These are phyloP conservation scores for Phytophthora constricta DNA, from an alignment of 352 stramenopile genomes.

Conservation along the genomic window DNA sequence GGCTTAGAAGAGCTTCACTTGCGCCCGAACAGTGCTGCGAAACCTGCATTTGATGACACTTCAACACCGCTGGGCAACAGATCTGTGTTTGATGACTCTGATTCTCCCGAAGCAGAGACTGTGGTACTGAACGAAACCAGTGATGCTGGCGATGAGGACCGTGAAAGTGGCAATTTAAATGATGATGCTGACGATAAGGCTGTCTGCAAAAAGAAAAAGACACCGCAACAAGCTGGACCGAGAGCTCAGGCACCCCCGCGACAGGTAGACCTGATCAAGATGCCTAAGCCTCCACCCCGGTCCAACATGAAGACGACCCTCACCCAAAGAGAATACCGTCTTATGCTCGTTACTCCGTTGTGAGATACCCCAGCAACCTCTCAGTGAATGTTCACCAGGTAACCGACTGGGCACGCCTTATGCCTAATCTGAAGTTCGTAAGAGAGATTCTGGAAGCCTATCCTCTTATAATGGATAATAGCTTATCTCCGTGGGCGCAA, in stretches of 20 bases:
- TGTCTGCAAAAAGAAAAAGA: not conserved
- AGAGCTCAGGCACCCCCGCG: not conserved
- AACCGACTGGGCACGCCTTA: not conserved
- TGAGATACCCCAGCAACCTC: constrained; percentile 15
- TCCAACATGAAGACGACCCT: not conserved
- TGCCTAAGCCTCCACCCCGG: constrained; percentile 3
- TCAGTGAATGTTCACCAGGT: constrained; percentile 12
- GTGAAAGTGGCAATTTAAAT: not conserved
- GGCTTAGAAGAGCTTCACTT: not conserved
- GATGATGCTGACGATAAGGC: not conserved
- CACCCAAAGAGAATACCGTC: constrained; percentile 8
- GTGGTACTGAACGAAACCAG: not conserved
- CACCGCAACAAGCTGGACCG: not conserved
- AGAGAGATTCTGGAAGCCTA: constrained; percentile 16
- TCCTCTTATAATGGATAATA: constrained; percentile 17
- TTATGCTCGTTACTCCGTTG: not conserved
- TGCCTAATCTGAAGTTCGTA: constrained; percentile 10
- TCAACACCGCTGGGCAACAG: not conserved
- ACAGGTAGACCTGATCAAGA: constrained; percentile 15
- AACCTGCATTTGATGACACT: not conserved
- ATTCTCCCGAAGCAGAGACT: constrained; percentile 3
- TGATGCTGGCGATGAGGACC: not conserved
- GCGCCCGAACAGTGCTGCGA: not conserved
- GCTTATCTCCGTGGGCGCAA: not conserved
- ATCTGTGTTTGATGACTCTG: not conserved